Conservation (phyloP, 768 basidiomycete species). For the Jaapia argillacea region DNA sequence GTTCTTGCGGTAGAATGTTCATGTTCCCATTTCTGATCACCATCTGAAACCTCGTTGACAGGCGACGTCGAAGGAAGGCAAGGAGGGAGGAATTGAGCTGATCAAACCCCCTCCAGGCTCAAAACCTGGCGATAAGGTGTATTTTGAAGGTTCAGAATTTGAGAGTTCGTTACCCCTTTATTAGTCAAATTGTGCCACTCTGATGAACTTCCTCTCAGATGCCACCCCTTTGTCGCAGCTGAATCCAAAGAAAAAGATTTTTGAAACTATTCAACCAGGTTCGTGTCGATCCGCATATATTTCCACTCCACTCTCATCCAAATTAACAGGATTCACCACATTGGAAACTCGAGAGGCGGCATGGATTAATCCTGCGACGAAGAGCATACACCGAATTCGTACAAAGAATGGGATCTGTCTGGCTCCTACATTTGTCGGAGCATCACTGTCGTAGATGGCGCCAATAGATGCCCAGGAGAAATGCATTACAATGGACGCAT, state of each 20-base stretch:
- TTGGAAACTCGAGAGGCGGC: constrained; percentile 82
- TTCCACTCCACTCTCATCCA: not conserved
- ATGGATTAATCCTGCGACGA: constrained; percentile 82
- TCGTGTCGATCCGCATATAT: constrained; percentile 12
- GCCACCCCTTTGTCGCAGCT: constrained; percentile 69
- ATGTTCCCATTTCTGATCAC: not conserved
- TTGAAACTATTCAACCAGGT: constrained; percentile 94
- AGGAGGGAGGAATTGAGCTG: constrained; percentile 85
- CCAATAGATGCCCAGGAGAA: too few species aligned
- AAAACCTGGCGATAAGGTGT: constrained; percentile 88
- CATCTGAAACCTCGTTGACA: constrained; percentile 20
- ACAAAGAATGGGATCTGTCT: constrained; percentile 78
- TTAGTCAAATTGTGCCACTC: not conserved
- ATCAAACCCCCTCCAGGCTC: constrained; percentile 80
- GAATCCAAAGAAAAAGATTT: constrained; percentile 99
- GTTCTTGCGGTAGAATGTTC: constrained; percentile 67
- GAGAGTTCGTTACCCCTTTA: constrained; percentile 43
- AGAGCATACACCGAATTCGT: constrained; percentile 73
- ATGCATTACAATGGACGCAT: too few species aligned
- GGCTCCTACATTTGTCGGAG: constrained; percentile 77
- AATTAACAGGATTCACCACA: constrained; percentile 67
- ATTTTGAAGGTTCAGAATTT: constrained; percentile 87
- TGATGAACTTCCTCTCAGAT: constrained; percentile 23
- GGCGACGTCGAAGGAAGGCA: constrained; percentile 88
- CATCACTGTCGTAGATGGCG: constrained; percentile 70